phyloP scores from a whole-genome alignment of 1,139 yeast species.

The Candida gigantensis region DNA sequence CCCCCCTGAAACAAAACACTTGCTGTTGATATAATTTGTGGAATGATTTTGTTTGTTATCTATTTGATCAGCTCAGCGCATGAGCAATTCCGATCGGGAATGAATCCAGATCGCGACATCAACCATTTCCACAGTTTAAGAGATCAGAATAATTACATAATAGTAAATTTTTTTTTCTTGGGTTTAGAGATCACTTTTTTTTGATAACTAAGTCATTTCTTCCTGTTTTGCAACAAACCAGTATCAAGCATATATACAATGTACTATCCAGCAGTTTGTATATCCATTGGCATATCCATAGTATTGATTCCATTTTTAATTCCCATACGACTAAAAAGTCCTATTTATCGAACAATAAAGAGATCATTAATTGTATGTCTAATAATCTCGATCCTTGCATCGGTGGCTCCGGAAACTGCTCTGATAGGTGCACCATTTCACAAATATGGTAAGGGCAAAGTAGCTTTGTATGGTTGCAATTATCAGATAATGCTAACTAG shows the following conservation, averaged over 20 bases:
- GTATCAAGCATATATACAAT: slow-evolving; percentile 12
- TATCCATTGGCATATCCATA: slow-evolving; percentile 19
- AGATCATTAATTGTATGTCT: slow-evolving; percentile 18
- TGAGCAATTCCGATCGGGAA: slow-evolving; percentile 1
- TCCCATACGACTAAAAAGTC: slow-evolving; percentile 18
- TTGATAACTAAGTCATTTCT: background rate
- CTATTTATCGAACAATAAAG: slow-evolving; percentile 14
- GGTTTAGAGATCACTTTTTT: no score
- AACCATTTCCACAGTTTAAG: background rate
- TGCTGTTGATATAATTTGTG: background rate
- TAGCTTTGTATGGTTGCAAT: slow-evolving; percentile 35
- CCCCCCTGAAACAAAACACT: background rate
- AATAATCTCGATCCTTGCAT: slow-evolving; percentile 22
- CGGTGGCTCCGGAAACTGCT: slow-evolving; percentile 35
- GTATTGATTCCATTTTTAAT: slow-evolving; percentile 22
- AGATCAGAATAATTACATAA: no score
- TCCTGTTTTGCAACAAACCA: background rate
- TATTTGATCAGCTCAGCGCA: background rate
- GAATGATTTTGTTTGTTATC: background rate
- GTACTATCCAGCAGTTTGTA: slow-evolving; percentile 22
- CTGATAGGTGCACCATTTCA: slow-evolving; percentile 38
- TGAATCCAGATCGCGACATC: background rate
- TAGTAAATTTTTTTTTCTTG: no score
- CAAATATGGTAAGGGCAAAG: slow-evolving; percentile 27
- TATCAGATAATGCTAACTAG: slow-evolving; percentile 23